Evolutionary conservation across 371 early-diverging fungal species (phyloP).

Genomic region (Mucor ambiguus): DNA sequence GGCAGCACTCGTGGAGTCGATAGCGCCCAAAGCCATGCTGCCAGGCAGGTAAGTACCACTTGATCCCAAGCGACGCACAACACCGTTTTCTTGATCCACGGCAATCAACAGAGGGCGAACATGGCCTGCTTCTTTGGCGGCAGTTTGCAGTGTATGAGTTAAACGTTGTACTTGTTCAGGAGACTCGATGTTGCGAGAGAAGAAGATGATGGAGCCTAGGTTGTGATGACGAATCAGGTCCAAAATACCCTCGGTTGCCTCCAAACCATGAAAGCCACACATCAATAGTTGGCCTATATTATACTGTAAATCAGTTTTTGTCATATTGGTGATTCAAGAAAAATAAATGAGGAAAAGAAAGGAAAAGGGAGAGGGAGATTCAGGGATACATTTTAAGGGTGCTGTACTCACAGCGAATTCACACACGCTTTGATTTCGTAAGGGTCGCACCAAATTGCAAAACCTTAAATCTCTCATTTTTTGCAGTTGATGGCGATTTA

Average conservation of each 20-base stretch:
- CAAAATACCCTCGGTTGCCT: conserved; percentile 40
- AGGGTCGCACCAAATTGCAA: background rate
- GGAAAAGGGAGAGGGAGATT: background rate
- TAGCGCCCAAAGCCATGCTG: conserved; percentile 50
- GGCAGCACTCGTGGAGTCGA: conserved; percentile 32
- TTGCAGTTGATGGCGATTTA: too few relatives aligned
- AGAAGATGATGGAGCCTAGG: conserved; percentile 49
- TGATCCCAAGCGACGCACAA: conserved; percentile 46
- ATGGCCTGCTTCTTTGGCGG: conserved; percentile 49
- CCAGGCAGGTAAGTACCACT: conserved; percentile 50
- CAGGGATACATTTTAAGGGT: background rate
- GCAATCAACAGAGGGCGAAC: conserved; percentile 45
- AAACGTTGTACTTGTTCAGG: conserved; percentile 37
- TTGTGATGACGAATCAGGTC: conserved; percentile 47
- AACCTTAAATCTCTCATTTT: background rate
- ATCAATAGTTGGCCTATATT: conserved; percentile 45
- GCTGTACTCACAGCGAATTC: background rate
- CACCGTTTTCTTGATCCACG: conserved; percentile 56
- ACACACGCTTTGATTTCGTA: conserved; percentile 5
- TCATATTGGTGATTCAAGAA: conserved; percentile 5
- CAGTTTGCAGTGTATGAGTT: conserved; percentile 34
- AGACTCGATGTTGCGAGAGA: conserved; percentile 51
- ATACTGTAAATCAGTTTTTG: conserved; percentile 10
- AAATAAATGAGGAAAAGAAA: conserved; percentile 7
- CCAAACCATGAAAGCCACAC: conserved; percentile 48